Evolutionary conservation across 768 basidiomycete species (phyloP).

Genomic region (Xanthoconium stramineum): DNA sequence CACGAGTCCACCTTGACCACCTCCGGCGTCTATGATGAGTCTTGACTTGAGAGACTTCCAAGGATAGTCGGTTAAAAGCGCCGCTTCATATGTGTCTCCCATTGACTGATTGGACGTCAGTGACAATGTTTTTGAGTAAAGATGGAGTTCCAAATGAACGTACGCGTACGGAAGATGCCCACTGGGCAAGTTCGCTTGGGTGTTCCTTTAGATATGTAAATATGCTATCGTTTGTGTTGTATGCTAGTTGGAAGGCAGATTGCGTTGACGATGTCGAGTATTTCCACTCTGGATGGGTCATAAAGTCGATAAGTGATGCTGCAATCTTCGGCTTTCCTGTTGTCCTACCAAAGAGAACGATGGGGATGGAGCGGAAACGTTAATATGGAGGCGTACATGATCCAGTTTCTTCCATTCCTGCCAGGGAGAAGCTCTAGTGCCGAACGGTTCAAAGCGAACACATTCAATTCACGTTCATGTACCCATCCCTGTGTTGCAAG

Average conservation of each 20-base stretch:
- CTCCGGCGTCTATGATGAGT: background rate
- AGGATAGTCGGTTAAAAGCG: conserved; percentile 4
- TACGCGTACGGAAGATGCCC: conserved; percentile 4
- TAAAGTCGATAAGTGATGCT: background rate
- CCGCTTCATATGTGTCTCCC: conserved; percentile 2
- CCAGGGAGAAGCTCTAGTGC: background rate
- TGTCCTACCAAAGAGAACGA: background rate
- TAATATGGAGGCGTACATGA: background rate
- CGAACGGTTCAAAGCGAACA: background rate
- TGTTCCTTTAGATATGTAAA: background rate
- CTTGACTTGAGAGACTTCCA: background rate
- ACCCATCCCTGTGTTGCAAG: conserved; percentile 1
- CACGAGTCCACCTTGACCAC: conserved; percentile 1
- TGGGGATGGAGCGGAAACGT: background rate
- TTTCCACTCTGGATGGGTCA: conserved; percentile 4
- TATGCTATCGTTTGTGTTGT: background rate
- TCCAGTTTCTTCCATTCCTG: conserved; percentile 1
- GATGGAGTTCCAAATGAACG: background rate
- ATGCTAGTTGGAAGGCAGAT: conserved; percentile 2
- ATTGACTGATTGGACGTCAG: background rate
- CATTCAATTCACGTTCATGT: background rate
- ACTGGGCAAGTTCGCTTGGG: background rate
- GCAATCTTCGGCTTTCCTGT: conserved; percentile 1
- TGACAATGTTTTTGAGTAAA: background rate
- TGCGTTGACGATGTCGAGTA: conserved; percentile 1